Evolutionary conservation across 306 rosid genomes (phyloP).

Genomic region (Arachis stenosperma): DNA sequence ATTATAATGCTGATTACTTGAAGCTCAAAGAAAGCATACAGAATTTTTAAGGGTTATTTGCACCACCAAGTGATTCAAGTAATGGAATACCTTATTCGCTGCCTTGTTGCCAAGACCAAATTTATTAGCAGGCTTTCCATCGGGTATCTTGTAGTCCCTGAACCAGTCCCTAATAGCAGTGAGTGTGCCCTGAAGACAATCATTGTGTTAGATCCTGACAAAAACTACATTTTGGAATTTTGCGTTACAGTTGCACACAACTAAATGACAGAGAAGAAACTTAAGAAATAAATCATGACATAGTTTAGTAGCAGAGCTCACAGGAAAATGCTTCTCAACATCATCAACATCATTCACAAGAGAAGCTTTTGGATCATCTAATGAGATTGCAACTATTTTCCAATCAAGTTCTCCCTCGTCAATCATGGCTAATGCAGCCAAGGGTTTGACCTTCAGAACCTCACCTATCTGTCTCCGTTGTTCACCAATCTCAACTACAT

Average conservation of each 20-base stretch:
- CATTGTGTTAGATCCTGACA: background rate
- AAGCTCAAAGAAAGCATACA: conserved; percentile 1
- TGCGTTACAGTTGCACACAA: background rate
- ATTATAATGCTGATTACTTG: conserved; percentile 1
- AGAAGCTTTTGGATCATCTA: conserved; percentile 92
- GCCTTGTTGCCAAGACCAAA: conserved; percentile 94
- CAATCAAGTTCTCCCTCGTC: conserved; percentile 99
- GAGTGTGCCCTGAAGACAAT: conserved; percentile 74
- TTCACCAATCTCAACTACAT: conserved; percentile 82
- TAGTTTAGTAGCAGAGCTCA: conserved; percentile 44
- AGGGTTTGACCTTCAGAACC: conserved; percentile 84
- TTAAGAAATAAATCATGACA: conserved; percentile 3
- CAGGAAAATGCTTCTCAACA: conserved; percentile 97
- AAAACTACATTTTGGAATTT: background rate
- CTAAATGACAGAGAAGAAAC: conserved; percentile 13
- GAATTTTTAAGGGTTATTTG: conserved; percentile 20
- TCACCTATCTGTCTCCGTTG: conserved; percentile 64
- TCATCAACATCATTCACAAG: conserved; percentile 82
- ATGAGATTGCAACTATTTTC: conserved; percentile 93
- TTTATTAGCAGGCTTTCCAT: conserved; percentile 94
- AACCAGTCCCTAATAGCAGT: conserved; percentile 94
- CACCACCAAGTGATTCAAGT: background rate
- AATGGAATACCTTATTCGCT: conserved; percentile 66
- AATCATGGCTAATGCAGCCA: conserved; percentile 97
- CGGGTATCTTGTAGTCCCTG: conserved; percentile 96